Evolutionary conservation across 768 basidiomycete genomes (phyloP).

Genomic region (Suillus cothurnatus): DNA sequence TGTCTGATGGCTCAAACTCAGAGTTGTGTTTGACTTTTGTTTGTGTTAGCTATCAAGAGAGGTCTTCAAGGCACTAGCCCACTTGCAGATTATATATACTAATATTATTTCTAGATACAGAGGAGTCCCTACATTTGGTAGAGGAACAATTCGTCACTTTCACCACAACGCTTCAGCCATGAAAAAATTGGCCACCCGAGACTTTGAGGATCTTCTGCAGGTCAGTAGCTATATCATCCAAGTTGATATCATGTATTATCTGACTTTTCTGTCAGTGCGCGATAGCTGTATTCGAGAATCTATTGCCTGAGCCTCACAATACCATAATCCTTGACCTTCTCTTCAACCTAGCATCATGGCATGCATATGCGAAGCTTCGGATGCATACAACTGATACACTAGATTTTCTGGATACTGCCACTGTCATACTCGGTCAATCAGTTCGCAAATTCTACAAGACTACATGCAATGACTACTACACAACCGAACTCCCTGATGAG

Average conservation of each 20-base stretch:
- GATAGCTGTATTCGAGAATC: conserved; percentile 40
- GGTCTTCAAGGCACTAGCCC: too few species aligned
- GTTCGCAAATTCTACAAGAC: conserved; percentile 26
- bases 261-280: conserved; percentile 27
- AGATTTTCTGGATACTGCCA: conserved; percentile 22
- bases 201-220: conserved; percentile 42
- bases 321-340: conserved; percentile 24
- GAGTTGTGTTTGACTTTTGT: too few species aligned
- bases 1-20: too few species aligned
- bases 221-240: conserved; percentile 11
- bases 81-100: neutral
- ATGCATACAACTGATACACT: conserved; percentile 30
- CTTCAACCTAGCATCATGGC: conserved; percentile 36
- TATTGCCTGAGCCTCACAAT: conserved; percentile 32
- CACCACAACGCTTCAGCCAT: conserved; percentile 33
- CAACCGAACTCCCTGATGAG: conserved; percentile 33
- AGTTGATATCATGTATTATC: neutral
- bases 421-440: conserved; percentile 20
- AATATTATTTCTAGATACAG: conserved; percentile 26
- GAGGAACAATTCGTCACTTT: conserved; percentile 32
- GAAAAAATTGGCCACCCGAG: conserved; percentile 37
- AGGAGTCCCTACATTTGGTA: conserved; percentile 34
- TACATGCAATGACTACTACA: conserved; percentile 28
- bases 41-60: too few species aligned
- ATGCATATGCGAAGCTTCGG: conserved; percentile 37